These are phyloP conservation scores for Ogataea saltuana DNA, from an alignment of 805 yeast species.

Conservation along the genomic window DNA sequence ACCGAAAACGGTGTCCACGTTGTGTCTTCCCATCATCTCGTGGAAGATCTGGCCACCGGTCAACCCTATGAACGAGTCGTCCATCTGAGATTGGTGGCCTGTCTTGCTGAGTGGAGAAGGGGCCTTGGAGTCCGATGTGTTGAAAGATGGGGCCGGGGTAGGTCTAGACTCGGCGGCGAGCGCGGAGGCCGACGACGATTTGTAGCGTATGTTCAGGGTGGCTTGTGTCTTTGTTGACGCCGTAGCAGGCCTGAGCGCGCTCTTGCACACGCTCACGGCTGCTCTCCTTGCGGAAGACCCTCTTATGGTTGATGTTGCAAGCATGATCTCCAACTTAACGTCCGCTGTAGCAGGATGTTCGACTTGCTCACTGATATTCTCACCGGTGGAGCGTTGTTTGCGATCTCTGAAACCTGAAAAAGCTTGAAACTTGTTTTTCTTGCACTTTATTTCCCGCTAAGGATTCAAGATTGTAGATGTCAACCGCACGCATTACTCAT, in stretches of 20 bases:
- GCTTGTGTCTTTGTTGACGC: no score
- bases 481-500: not conserved
- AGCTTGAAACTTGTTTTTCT: no score
- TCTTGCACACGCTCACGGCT: not conserved
- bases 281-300: slow-evolving; percentile 3
- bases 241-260: slow-evolving; percentile 1
- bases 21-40: slow-evolving; percentile 96
- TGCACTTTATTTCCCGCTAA: no score
- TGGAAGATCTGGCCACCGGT: slow-evolving; percentile 99
- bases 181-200: slow-evolving; percentile 26
- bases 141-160: slow-evolving; percentile 53
- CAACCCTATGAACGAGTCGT: slow-evolving; percentile 87
- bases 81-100: slow-evolving; percentile 43
- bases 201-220: slow-evolving; percentile 14
- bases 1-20: slow-evolving; percentile 94
- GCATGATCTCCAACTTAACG: no score
- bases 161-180: slow-evolving; percentile 27
- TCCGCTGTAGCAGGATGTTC: no score
- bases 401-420: no score
- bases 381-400: no score
- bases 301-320: slow-evolving; percentile 2
- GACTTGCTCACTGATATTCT: no score
- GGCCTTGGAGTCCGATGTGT: slow-evolving; percentile 32
- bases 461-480: no score
- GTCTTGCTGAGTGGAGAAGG: slow-evolving; percentile 19